Base-by-base conservation (phyloP, 352 stramenopile species). In the Phytophthora chlamydospora region DNA sequence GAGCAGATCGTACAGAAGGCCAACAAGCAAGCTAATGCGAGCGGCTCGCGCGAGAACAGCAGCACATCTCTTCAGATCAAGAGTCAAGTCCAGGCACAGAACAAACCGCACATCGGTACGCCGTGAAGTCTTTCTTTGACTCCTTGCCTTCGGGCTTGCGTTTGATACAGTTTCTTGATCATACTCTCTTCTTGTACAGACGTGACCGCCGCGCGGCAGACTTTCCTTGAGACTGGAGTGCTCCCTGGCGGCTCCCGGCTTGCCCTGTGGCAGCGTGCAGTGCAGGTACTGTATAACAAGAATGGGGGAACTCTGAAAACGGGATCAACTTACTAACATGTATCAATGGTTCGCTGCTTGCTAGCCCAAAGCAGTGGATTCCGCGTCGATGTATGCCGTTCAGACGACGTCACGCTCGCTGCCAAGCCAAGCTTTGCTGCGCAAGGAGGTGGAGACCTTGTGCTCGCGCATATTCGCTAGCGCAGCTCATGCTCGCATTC, bases 401-500 rank as follows among this genome's bases (percentile, higher is more conserved):
- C 75, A 91, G 52, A 90, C 82, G 35, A 89, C 80, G 2, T 68
- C 80, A 10, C 53, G 88, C 14, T 78, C 84, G 21, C 63, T 90
- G 16, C 66, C 72, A 32, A 88, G 64, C 43, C 81, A 90, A 51
- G 32, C 61, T 6, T 34, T 78, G 40, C 62, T 91, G 11, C 84
- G 79, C 21, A 90, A 90, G 40, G 85, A 95, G 14, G 71, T 90
- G 16, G 79, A 93, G 50, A 61, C 72, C 0, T 72, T 91, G 42
- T 93, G 83, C 38, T 67, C 73, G 6, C 56, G 66, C 24, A 75
- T 95, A 41, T 95, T 93, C 40, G 67, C 76, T 1, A 90, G 84
- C 49, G 60, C 56, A 33, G 54, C 80, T 10, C 84, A 92, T 32
- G 74, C 66, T 4, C 51, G 88, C 1, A 34, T 76, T 13, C 55